A percentile compares a stretch with the other conserved stretches of the same genome.
These are phyloP conservation scores for Forsythia viridissima DNA, from an alignment of 257 asterid species.

Conservation along the genomic window DNA sequence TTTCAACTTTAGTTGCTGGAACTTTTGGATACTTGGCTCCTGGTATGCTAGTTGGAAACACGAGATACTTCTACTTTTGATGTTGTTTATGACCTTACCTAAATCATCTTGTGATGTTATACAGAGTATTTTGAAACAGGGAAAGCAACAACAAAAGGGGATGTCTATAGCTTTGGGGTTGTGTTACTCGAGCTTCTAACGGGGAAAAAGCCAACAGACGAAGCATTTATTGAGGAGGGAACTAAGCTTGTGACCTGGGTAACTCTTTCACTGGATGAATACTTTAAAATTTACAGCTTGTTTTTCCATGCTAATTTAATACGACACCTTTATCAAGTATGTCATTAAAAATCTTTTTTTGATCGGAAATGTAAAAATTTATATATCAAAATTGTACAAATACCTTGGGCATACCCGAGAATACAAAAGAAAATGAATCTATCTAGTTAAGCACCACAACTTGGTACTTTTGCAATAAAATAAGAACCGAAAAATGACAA, in stretches of 20 bases:
- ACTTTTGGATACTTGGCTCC: constrained; percentile 92
- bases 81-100: constrained; percentile 1
- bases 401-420: too few species aligned
- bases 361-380: too few species aligned
- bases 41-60: constrained; percentile 44
- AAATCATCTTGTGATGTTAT: constrained; percentile 20
- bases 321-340: neutral
- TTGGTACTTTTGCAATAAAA: too few species aligned
- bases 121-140: constrained; percentile 92
- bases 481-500: too few species aligned
- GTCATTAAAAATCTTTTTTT: neutral
- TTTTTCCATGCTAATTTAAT: neutral
- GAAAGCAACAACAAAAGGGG: constrained; percentile 85
- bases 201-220: constrained; percentile 77
- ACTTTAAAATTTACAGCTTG: neutral
- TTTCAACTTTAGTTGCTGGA: constrained; percentile 86
- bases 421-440: too few species aligned
- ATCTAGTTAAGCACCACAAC: too few species aligned
- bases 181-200: constrained; percentile 88
- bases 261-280: constrained; percentile 18
- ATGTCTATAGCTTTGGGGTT: constrained; percentile 91
- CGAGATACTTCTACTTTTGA: neutral
- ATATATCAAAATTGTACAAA: too few species aligned
- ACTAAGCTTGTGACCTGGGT: constrained; percentile 95
- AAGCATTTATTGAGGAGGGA: constrained; percentile 84